phyloP scores from a whole-genome alignment of 139 green algal genomes.

The Chlamydomonas eustigma region DNA sequence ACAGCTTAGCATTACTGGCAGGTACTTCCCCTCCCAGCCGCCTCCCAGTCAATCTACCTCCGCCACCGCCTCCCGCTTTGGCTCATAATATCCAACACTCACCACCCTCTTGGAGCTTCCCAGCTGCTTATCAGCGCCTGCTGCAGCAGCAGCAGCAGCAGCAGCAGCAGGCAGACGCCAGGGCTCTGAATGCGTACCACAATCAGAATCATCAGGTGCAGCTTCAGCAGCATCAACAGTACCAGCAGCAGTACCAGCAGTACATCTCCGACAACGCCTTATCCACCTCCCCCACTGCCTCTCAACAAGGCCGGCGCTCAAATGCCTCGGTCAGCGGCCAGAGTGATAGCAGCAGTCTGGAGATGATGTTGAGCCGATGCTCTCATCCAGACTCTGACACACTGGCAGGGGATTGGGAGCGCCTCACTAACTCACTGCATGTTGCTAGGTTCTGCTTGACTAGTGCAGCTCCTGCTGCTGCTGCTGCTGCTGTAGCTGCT shows the following conservation, averaged over 20 bases:
- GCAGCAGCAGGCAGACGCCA: neutral
- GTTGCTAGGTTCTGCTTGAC: neutral
- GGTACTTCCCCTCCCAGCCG: constrained; percentile 25
- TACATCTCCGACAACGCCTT: no score
- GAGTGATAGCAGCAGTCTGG: neutral
- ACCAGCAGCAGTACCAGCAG: neutral
- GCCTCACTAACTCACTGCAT: neutral
- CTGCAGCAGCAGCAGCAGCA: constrained; percentile 5
- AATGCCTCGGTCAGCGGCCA: neutral
- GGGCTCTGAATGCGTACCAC: neutral
- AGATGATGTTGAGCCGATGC: neutral
- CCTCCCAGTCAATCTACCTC: constrained; percentile 20
- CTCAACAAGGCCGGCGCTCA: no score
- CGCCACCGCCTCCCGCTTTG: constrained; percentile 26
- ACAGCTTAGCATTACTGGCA: neutral
- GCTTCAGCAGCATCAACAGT: neutral
- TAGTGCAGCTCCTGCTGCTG: neutral
- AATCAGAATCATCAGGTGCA: neutral
- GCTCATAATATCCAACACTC: constrained; percentile 44
- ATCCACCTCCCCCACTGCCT: neutral
- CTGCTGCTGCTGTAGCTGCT: neutral
- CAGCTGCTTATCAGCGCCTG: neutral
- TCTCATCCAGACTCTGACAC: neutral
- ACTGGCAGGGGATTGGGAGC: neutral
- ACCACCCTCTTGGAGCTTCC: constrained; percentile 26